Evolutionary conservation across 176 grass and related monocot genomes (phyloP).

Genomic region (Raddia guianensis): DNA sequence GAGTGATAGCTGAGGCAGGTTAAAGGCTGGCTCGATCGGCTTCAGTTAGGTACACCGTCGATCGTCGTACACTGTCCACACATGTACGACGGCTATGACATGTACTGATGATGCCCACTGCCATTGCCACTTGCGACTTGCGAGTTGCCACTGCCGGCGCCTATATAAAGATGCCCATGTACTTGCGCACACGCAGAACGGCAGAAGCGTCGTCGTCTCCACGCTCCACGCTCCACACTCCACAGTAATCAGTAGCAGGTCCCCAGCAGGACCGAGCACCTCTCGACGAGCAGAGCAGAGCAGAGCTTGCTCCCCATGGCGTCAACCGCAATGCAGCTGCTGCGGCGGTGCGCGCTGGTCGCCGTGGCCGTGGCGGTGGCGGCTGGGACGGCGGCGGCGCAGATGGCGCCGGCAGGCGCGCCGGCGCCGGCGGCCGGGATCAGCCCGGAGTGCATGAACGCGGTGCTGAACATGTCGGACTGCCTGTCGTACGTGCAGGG

Average conservation of each 20-base stretch:
- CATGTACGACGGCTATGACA: neutral
- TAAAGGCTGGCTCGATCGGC: neutral
- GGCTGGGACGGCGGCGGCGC: constrained; percentile 36
- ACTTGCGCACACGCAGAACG: neutral
- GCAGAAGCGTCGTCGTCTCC: neutral
- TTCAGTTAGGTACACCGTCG: neutral
- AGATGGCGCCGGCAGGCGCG: constrained; percentile 26
- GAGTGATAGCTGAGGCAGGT: too few species aligned
- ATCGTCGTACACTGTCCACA: neutral
- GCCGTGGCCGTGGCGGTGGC: constrained; percentile 33
- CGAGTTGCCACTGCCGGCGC: too few species aligned
- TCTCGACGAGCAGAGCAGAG: neutral
- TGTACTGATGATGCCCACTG: neutral
- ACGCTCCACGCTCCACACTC: neutral
- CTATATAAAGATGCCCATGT: constrained; percentile 14
- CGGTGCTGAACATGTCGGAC: constrained; percentile 72
- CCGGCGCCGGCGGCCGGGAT: constrained; percentile 40
- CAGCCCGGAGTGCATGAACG: constrained; percentile 51
- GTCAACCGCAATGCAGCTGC: neutral
- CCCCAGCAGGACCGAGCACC: neutral
- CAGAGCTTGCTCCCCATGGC: constrained; percentile 34
- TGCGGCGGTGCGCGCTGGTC: neutral
- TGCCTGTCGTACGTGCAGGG: constrained; percentile 74
- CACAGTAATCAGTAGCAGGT: too few species aligned
- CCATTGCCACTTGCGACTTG: too few species aligned